Base-by-base conservation (phyloP, 169 alveolate species). In the Perkinsus olseni region DNA sequence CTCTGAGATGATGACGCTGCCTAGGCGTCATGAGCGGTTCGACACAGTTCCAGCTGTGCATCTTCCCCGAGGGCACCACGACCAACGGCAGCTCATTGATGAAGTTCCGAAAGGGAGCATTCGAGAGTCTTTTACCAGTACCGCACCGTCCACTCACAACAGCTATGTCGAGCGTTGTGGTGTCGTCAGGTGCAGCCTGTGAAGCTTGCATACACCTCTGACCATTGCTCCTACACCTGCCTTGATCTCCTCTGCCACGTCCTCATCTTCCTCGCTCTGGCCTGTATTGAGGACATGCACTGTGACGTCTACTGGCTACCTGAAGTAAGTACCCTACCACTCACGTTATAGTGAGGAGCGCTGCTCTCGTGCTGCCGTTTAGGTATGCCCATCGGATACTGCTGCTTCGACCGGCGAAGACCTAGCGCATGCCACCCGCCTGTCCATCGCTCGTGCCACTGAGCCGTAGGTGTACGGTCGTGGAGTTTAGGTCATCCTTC, bases 21-120 rank as follows among this genome's bases (percentile, higher is more conserved):
- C 82, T 62, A 62, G 82, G 82, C 34, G 82, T 62, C 82, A 62
- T 62, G 10, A 62, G 10, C 82, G 82, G 91, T 92, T 1, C 92
- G 93, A 38, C 93, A 62, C 91, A 92, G 37, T 17, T 93, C 36
- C 94, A 96, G 31, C 92, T 96, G 28, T 93, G 93, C n/a, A 45
- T 96, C 0, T 96, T 97, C 91, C 97, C 98, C 20, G 98, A 97
- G 94, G 98, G 98, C 45, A 96, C 97, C 0, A 96, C 98, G n/a
- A 92, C 97, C 17, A 96, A 96, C 93, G 97, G 97, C 21, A 94
- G 92, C 38, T 93, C 94, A 90, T 91, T 96, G 28, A 39, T 96
- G 24, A 94, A 92, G 40, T 97, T 97, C 93, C 96, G 96, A 93
- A 95, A 74, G 94, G 98, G 98, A 37, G 98, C 97, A 21, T 97